These are phyloP conservation scores for Alternaria triticimaculans DNA, from an alignment of 2,329 filamentous ascomycete species.

Conservation along the genomic window DNA sequence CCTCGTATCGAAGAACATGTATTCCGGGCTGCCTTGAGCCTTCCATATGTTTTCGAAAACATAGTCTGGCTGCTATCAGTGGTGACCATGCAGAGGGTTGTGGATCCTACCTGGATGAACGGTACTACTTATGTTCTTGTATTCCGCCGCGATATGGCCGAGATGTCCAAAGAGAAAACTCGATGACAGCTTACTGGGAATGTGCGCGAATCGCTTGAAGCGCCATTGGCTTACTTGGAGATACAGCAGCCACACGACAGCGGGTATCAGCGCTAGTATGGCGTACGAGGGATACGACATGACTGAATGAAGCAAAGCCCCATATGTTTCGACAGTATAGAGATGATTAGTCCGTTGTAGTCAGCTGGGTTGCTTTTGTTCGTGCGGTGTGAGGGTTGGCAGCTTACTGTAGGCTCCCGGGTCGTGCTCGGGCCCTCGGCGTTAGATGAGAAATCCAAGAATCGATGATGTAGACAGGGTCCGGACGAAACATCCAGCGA, in stretches of 20 bases:
- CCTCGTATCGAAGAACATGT: conserved; percentile 41
- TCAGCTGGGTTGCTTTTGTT: neutral
- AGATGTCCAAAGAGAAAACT: conserved; percentile 40
- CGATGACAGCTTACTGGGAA: conserved; percentile 26
- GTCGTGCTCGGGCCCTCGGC: conserved; percentile 3
- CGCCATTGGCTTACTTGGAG: conserved; percentile 33
- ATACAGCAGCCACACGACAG: conserved; percentile 29
- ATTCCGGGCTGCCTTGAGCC: conserved; percentile 32
- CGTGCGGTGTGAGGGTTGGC: neutral
- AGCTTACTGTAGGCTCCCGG: neutral
- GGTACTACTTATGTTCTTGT: conserved; percentile 28
- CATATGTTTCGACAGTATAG: neutral
- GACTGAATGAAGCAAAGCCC: neutral
- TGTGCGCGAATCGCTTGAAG: conserved; percentile 31
- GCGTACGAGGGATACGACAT: conserved; percentile 30
- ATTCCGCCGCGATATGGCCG: conserved; percentile 33
- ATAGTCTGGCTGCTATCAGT: conserved; percentile 35
- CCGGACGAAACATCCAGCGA: neutral
- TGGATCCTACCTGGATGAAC: conserved; percentile 37
- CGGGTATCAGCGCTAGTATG: conserved; percentile 27
- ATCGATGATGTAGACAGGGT: neutral
- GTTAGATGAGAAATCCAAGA: neutral
- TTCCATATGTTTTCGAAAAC: conserved; percentile 38
- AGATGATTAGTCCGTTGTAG: neutral
- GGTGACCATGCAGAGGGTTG: neutral